Base-by-base conservation (phyloP, 495 filamentous ascomycete genomes). In the Lasiosphaeria ovina region DNA sequence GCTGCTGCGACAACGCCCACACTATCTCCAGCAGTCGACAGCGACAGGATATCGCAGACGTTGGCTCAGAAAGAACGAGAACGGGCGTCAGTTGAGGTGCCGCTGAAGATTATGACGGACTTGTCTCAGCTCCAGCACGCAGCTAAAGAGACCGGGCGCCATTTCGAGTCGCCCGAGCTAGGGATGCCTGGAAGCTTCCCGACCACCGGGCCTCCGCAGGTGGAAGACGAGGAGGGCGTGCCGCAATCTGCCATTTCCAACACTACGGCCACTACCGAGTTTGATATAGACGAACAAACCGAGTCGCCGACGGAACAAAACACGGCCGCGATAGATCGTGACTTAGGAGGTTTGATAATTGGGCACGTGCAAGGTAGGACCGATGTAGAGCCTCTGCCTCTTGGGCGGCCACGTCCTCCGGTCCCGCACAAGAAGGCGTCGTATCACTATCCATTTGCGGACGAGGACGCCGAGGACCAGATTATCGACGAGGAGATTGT, bases 271-370 rank as follows among this genome's bases (percentile, higher is more conserved):
- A 80, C 80, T n/a, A 90, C 85, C 6, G 80, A 84, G 60, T 88
- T 91, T 64, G 89, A 91, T 58, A 80, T 78, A 35, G 89, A 91
- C 54, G 83, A 85, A 45, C 88, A 91, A 66, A 81, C 78, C 3
- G 84, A 87, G n/a, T 72, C 83, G 3, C 69, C 76, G 32, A 64
- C 62, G 48, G 62, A 40, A 32, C 58, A 61, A 49, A 51, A 60
- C 53, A 62, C 69, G 49, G 53, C 62, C 7, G 65, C 66, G 35
- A 61, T 72, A 17, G 61, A 66, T 34, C 42, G 65, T 40, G 68
- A 71, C 14, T 56, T 70, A 44, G 61, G 48, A 44, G 64, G 54
- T 33, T 55, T 55, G 33, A 48, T 61, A 8, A 38, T 45, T 12
- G 54, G 36, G 35, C 51, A 59, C 12, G 11, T 8, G 14, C 53